These are phyloP conservation scores for Cajanus cajan DNA, from an alignment of 306 rosid genomes.

Conservation along the genomic window DNA sequence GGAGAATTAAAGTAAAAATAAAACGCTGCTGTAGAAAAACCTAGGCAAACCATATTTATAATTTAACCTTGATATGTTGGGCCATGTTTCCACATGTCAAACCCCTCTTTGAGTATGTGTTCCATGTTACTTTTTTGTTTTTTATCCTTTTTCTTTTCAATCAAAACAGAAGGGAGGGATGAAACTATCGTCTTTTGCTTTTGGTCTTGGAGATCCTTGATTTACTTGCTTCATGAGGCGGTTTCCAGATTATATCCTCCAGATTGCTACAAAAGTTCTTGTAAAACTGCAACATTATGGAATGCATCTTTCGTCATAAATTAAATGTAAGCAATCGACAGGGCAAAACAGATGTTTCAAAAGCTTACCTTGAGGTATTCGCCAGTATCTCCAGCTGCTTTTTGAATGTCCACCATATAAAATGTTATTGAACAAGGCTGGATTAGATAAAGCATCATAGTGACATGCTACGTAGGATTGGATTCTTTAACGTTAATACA, in stretches of 20 bases:
- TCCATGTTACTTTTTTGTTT: background rate
- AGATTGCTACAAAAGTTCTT: constrained; percentile 75
- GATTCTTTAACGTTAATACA: no score
- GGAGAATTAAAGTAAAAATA: background rate
- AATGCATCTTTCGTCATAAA: background rate
- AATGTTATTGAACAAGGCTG: no score
- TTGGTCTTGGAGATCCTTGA: constrained; percentile 52
- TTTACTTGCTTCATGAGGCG: constrained; percentile 61
- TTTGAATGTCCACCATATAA: constrained; percentile 85
- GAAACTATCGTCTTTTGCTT: constrained; percentile 57
- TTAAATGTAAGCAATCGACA: background rate
- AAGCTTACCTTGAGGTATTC: constrained; percentile 80
- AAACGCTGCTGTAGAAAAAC: background rate
- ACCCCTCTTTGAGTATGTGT: background rate
- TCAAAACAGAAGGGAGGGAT: background rate
- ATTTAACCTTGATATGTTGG: background rate
- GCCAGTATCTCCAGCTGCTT: constrained; percentile 78
- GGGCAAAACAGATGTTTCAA: background rate
- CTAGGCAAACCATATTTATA: background rate
- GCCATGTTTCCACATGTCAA: background rate
- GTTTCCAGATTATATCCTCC: constrained; percentile 96
- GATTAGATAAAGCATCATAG: no score
- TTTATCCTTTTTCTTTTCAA: no score
- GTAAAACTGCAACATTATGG: constrained; percentile 61
- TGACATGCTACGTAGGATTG: no score